These are phyloP conservation scores for Aureobasidium melanogenum DNA, from an alignment of 2,329 filamentous ascomycete species.

Conservation along the genomic window DNA sequence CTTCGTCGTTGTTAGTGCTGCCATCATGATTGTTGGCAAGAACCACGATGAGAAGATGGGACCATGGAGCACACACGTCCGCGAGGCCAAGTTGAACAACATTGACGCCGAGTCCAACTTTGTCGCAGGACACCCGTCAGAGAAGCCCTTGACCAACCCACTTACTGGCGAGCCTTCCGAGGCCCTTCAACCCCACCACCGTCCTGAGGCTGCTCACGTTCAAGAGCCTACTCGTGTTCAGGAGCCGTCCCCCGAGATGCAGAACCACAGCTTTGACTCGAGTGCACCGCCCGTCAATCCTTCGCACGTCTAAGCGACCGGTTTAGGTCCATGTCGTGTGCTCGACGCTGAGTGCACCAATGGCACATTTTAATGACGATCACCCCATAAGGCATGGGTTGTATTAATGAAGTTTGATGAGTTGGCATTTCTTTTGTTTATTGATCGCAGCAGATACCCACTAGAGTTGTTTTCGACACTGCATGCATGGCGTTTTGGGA, in stretches of 20 bases:
- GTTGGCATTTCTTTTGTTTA: background rate
- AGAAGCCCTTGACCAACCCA: constrained; percentile 8
- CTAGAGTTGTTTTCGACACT: background rate
- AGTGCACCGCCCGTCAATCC: constrained; percentile 4
- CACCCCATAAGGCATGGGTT: background rate
- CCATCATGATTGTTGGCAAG: constrained; percentile 31
- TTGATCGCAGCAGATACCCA: constrained; percentile 11
- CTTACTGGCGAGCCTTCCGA: constrained; percentile 3
- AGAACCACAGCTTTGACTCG: constrained; percentile 1
- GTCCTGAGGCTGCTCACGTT: background rate
- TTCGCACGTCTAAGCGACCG: background rate
- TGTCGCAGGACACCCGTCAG: background rate
- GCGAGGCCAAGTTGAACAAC: constrained; percentile 12
- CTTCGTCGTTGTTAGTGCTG: constrained; percentile 23
- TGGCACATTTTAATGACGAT: background rate
- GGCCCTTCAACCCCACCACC: background rate
- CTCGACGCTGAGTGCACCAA: background rate
- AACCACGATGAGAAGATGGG: constrained; percentile 31
- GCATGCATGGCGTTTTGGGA: constrained; percentile 4
- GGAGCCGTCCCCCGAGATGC: background rate
- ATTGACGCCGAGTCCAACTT: constrained; percentile 7
- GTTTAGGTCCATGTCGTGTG: background rate
- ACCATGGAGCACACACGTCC: constrained; percentile 30
- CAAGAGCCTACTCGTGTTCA: background rate
- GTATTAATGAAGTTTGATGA: background rate